Conservation (phyloP, 2,329 filamentous ascomycete genomes). For the Orbilia ellipsospora region DNA sequence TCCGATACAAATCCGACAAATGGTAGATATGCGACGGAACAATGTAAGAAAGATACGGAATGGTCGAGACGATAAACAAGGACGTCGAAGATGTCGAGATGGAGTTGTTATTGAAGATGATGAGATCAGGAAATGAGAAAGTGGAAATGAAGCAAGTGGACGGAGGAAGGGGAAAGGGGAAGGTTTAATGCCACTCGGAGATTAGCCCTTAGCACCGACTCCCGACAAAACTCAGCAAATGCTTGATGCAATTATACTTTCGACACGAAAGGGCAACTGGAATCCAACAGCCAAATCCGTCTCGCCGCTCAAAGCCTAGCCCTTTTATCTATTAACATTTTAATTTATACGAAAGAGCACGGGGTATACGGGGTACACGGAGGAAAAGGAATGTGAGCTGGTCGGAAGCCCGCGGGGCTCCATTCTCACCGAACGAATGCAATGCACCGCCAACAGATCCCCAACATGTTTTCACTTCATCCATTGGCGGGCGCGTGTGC, state of each 20-base stretch:
- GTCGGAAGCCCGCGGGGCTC: constrained; percentile 16
- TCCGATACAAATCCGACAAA: constrained; percentile 9
- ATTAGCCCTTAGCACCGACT: constrained; percentile 19
- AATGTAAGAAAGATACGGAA: background rate
- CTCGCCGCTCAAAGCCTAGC: too few species aligned
- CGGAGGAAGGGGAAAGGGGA: constrained; percentile 3
- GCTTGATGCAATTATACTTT: too few species aligned
- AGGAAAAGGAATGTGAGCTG: background rate
- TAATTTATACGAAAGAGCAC: too few species aligned
- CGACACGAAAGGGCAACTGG: too few species aligned
- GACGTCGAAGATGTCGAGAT: background rate
- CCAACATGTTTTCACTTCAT: background rate
- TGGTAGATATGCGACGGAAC: background rate
- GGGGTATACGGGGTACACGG: too few species aligned
- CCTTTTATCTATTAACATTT: too few species aligned
- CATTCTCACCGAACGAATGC: background rate
- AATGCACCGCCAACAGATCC: constrained; percentile 11
- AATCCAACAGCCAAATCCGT: too few species aligned
- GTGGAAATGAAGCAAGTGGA: constrained; percentile 8
- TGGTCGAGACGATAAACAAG: background rate
- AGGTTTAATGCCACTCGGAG: constrained; percentile 7
- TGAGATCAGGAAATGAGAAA: background rate
- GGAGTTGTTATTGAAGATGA: background rate
- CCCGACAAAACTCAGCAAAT: constrained; percentile 3
- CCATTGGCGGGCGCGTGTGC: background rate